Evolutionary conservation across 345 rosid genomes (phyloP), one percentile per base, ranked within the genome.

Genomic region (Brassica juncea): DNA sequence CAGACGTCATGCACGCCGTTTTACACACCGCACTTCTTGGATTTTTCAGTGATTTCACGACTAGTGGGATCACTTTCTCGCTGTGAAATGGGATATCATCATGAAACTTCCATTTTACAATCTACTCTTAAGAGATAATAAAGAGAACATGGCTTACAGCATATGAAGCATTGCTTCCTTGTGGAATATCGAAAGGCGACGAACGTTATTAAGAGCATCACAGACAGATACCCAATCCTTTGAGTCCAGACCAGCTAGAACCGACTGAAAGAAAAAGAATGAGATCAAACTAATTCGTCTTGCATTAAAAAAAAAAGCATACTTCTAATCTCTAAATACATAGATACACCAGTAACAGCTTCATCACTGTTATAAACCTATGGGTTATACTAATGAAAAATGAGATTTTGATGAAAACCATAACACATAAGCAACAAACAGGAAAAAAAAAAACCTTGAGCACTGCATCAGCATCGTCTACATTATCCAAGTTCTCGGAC

Each of bases 21-120:
- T 94, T 94, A 80, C 96, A 87, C 19, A 94, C 88, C 63, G 98
- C 97, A 73, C 98, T 94, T 85, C 92, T 90, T 31, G 98, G 98
- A 84, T 94, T 94, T 86, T 94, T 94, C 83, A 91, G 66, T 49
- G 96, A 88, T 83, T 92, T 92, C 76, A 92, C 66, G 19, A 61
- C 19, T 5, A 61, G 37, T 28, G 66, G 85, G 54, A 90, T 83
- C 70, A 89, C 87, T 62, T 63, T 90, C 7, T 54, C 59, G 10
- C 59, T 54, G 59, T 54, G 9, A 6, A 7, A 7, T 15, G 54
- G 25, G 12, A 9, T 15, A 15, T 15, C 23, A 54, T 6, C 10
- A 16, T 54, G 59, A 16, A 9, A 16, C 25, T 15, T 54, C 10
- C 25, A 54, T 6, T 16, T 54, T 16, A 6, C 21, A 16, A 9